Conservation (phyloP, 2,329 filamentous ascomycete species). For the Ophiostoma sp. region DNA sequence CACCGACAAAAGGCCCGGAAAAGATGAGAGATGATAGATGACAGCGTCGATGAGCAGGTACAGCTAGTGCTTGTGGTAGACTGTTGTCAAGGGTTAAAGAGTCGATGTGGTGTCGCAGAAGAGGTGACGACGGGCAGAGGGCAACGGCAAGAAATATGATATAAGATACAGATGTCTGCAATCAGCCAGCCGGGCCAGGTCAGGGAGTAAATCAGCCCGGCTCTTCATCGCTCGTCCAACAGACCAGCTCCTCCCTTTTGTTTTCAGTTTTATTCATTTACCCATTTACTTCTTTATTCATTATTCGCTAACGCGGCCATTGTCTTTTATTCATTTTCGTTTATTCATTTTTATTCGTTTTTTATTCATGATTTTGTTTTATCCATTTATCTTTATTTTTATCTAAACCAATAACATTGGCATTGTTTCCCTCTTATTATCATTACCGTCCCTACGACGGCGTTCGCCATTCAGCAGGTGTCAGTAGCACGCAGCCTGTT, state of each 20-base stretch:
- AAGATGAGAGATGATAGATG: constrained; percentile 5
- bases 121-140: not conserved
- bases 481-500: constrained; percentile 21
- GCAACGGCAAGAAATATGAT: constrained; percentile 7
- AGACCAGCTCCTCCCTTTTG: not conserved
- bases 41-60: not conserved
- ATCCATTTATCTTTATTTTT: not conserved
- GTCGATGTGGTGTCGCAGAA: not conserved
- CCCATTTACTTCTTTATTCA: not conserved
- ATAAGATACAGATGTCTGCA: not conserved
- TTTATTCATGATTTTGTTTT: not conserved
- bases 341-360: not conserved
- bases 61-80: not conserved
- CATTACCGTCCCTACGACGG: not conserved
- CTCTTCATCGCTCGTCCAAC: not conserved
- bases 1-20: not conserved
- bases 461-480: constrained; percentile 20
- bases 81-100: not conserved
- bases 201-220: not conserved
- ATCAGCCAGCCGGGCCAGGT: not conserved
- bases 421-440: not conserved
- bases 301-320: not conserved
- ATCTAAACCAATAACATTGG: not conserved
- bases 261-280: not conserved
- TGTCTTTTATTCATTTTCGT: not conserved